Base-by-base conservation (phyloP, 2,329 filamentous ascomycete genomes). In the Endocalyx cinctus region DNA sequence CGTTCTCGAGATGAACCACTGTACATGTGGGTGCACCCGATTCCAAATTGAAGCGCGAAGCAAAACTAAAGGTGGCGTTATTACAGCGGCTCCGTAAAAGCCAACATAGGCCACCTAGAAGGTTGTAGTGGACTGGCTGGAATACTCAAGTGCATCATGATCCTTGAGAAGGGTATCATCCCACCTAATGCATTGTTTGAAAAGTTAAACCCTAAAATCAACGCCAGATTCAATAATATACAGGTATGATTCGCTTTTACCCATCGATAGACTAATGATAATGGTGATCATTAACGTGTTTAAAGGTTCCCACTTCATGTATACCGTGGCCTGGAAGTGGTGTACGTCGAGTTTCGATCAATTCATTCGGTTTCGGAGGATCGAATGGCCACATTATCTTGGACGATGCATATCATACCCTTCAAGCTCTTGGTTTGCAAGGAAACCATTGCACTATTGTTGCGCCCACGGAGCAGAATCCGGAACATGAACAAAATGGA, bases 131-230 rank as follows among this genome's bases (percentile, higher is more conserved):
- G 63, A n/a, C 40, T 67, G 18, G 54, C 59, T 5, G 53, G 49
- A 0, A 34, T 66, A 2, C 65, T 69, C 34, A 68, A 69, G 39
- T 48, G 58, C 4, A 53, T 59, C 0, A 38, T 69, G 39, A 58
- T 63, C 46, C 41, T 14, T 17, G 27, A 29, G 12, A 29, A 17
- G 7, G 27, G 27, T 7, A 17, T 29, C 6, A 29, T 29, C 27
- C 27, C 27, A 6, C 27, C 27, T 5, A 29, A 16, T 16, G n/a
- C 27, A 8, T 17, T 29, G 4, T 48, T 49, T 2, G 46, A 43
- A 14, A 46, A 39, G 17, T 16, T 15, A 16, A 29, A 29, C 27
- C 17, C 12, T 4, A 30, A 38, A 11, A 25, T 47, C 3, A 12
- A 29, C 4, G 37, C 7, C 7, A 23, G 10, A 7, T 10, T 7